phyloP scores from a whole-genome alignment of 176 grass and related monocot species.

The Areca catechu region DNA sequence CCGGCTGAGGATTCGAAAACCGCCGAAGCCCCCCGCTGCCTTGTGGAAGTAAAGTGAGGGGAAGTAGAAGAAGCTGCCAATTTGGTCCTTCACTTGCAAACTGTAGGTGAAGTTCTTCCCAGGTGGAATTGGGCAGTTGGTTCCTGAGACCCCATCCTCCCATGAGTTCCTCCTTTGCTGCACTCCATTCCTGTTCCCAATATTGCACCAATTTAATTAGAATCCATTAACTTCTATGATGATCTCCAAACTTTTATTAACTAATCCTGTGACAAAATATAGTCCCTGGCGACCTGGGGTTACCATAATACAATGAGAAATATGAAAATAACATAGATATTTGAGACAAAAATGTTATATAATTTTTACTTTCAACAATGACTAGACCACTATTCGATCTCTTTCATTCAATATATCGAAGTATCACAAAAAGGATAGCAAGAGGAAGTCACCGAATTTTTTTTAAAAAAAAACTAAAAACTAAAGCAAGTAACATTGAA shows the following conservation, averaged over 20 bases:
- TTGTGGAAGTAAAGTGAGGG: constrained; percentile 8
- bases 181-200: constrained; percentile 2
- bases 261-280: no score
- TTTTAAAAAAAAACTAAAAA: no score
- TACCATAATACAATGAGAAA: no score
- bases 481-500: no score
- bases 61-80: constrained; percentile 18
- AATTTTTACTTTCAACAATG: no score
- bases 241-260: neutral
- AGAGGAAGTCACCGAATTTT: no score
- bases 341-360: no score
- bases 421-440: no score
- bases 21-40: constrained; percentile 1
- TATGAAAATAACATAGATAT: no score
- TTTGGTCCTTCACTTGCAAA: constrained; percentile 14
- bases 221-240: neutral
- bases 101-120: constrained; percentile 5
- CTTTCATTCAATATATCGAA: no score
- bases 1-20: constrained; percentile 3
- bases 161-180: constrained; percentile 15
- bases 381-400: no score
- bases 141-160: constrained; percentile 6
- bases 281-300: no score
- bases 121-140: constrained; percentile 10
- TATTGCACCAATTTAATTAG: neutral